Conservation (phyloP, 176 grass and related monocot genomes). For the Dactylis glomerata region DNA sequence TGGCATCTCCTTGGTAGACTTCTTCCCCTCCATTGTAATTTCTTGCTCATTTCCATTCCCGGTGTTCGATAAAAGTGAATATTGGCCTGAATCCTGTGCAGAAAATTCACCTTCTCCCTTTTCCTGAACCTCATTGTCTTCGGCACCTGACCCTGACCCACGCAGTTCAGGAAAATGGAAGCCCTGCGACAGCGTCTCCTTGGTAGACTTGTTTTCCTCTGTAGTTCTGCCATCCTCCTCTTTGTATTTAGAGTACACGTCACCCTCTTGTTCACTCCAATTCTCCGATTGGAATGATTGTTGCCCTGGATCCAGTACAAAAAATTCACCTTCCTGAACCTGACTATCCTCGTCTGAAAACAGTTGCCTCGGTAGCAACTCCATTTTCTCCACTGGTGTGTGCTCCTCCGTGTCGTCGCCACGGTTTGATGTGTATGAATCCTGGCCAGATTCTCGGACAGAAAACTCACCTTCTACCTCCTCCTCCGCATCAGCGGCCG, state of each 20-base stretch:
- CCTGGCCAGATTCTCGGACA: not conserved
- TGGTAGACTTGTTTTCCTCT: too few relatives aligned
- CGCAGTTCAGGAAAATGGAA: not conserved
- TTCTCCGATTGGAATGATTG: not conserved
- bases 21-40: not conserved
- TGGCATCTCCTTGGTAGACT: not conserved
- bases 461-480: not conserved
- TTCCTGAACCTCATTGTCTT: not conserved
- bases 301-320: not conserved
- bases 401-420: not conserved
- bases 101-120: not conserved
- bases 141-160: not conserved
- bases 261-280: not conserved
- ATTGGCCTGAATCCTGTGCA: not conserved
- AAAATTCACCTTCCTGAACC: not conserved
- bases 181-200: not conserved
- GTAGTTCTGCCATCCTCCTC: too few relatives aligned
- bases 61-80: not conserved
- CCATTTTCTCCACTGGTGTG: not conserved
- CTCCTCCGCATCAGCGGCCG: too few relatives aligned
- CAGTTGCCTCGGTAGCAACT: not conserved
- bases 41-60: not conserved
- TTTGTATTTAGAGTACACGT: not conserved
- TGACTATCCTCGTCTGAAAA: not conserved
- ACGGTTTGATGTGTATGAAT: not conserved